phyloP scores from a whole-genome alignment of 2,329 filamentous ascomycete species.

The Ampelomyces quisqualis region DNA sequence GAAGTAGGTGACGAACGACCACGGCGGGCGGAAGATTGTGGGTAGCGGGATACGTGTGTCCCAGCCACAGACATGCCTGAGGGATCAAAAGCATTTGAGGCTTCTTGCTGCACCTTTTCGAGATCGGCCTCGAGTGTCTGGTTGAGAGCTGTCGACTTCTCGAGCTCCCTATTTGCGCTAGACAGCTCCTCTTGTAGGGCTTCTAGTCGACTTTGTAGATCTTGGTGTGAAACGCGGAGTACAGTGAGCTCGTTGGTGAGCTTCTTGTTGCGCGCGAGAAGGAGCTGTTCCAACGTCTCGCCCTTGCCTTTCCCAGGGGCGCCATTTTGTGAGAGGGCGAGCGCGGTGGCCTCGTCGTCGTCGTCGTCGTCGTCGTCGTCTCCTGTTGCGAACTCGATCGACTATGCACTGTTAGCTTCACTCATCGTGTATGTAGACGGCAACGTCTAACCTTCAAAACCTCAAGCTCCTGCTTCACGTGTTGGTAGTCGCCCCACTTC shows the following conservation, averaged over 20 bases:
- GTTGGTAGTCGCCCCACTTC: constrained; percentile 92
- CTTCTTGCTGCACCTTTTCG: constrained; percentile 80
- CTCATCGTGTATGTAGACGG: too few relatives aligned
- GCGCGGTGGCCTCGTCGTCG: constrained; percentile 53
- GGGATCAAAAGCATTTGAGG: constrained; percentile 75
- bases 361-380: constrained; percentile 67
- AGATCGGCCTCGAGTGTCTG: constrained; percentile 90
- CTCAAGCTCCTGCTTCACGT: constrained; percentile 92
- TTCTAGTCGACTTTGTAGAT: constrained; percentile 78
- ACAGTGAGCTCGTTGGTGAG: constrained; percentile 90
- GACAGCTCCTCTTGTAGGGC: constrained; percentile 81
- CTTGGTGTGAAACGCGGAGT: constrained; percentile 88
- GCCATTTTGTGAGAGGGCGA: constrained; percentile 50
- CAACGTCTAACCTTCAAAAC: constrained; percentile 68
- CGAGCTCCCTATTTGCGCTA: constrained; percentile 79
- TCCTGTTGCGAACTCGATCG: constrained; percentile 92
- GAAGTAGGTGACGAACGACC: constrained; percentile 86
- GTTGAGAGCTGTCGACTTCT: constrained; percentile 80
- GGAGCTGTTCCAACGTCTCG: constrained; percentile 84
- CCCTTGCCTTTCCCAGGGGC: constrained; percentile 60
- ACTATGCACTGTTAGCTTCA: constrained; percentile 48
- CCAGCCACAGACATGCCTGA: constrained; percentile 90
- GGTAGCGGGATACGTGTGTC: constrained; percentile 80
- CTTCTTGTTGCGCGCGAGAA: constrained; percentile 94
- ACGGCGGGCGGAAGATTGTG: constrained; percentile 63